Conservation (phyloP, 1,139 yeast genomes). For the Saccharomyces hybrid region DNA sequence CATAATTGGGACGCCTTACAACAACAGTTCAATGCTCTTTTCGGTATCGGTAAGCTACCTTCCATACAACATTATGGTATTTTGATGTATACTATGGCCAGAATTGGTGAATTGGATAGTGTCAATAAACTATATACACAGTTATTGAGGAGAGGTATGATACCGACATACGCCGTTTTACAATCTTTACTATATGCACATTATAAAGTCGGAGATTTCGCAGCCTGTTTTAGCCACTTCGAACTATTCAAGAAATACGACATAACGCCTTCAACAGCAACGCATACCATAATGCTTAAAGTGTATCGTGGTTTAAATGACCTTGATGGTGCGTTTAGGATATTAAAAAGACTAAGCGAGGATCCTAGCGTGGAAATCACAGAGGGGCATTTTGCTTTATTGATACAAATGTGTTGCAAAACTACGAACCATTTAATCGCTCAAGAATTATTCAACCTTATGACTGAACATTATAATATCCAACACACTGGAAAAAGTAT, state of each 20-base stretch:
- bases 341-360: slow-evolving; percentile 36
- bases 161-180: slow-evolving; percentile 43
- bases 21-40: slow-evolving; percentile 53
- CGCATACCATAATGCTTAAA: slow-evolving; percentile 39
- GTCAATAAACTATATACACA: slow-evolving; percentile 48
- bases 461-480: slow-evolving; percentile 27
- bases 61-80: slow-evolving; percentile 53
- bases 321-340: slow-evolving; percentile 36
- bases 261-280: slow-evolving; percentile 33
- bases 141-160: slow-evolving; percentile 40
- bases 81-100: slow-evolving; percentile 57
- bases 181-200: slow-evolving; percentile 45
- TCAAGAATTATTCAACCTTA: slow-evolving; percentile 29
- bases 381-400: slow-evolving; percentile 27
- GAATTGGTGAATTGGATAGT: slow-evolving; percentile 47
- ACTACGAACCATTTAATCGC: slow-evolving; percentile 33
- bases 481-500: slow-evolving; percentile 23
- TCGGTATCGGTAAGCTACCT: slow-evolving; percentile 52
- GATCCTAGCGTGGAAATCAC: slow-evolving; percentile 12
- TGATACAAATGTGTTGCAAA: slow-evolving; percentile 30
- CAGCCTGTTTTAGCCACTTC: slow-evolving; percentile 40
- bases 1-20: slow-evolving; percentile 57
- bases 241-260: slow-evolving; percentile 36
- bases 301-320: slow-evolving; percentile 37
- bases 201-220: slow-evolving; percentile 40